phyloP scores from a whole-genome alignment of 306 rosid species.

The Gastrolobium bilobum region DNA sequence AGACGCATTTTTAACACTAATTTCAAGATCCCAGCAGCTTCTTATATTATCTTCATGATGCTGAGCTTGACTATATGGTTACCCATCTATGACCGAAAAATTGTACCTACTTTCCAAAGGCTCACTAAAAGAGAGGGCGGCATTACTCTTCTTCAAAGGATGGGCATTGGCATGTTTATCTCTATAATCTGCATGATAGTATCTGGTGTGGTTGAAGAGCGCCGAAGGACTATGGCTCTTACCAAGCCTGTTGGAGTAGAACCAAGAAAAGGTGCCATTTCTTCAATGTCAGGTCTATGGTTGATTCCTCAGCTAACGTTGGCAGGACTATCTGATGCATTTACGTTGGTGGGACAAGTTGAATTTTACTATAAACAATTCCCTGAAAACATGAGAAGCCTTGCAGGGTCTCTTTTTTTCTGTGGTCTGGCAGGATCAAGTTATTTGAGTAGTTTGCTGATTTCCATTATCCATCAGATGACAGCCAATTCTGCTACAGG shows the following conservation, averaged over 20 bases:
- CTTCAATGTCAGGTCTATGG: constrained; percentile 86
- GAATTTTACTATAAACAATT: constrained; percentile 92
- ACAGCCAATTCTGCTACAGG: constrained; percentile 44
- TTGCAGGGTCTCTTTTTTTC: constrained; percentile 73
- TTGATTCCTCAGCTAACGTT: constrained; percentile 74
- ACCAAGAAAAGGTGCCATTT: constrained; percentile 74
- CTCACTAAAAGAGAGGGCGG: constrained; percentile 75
- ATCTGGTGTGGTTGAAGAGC: constrained; percentile 68
- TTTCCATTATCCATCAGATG: constrained; percentile 44
- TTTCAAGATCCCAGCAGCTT: constrained; percentile 82
- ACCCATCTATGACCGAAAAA: constrained; percentile 72
- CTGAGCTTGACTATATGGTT: constrained; percentile 70
- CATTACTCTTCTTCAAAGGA: constrained; percentile 82
- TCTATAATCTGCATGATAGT: constrained; percentile 57
- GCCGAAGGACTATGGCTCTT: constrained; percentile 61
- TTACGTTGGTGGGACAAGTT: constrained; percentile 65
- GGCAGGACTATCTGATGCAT: constrained; percentile 72
- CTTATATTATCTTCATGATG: constrained; percentile 73
- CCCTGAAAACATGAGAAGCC: constrained; percentile 95
- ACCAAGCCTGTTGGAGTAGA: constrained; percentile 59
- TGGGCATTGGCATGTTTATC: constrained; percentile 78
- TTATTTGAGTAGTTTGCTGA: constrained; percentile 59
- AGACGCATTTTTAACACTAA: constrained; percentile 55
- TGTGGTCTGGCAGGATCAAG: constrained; percentile 60
- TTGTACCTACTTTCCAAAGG: constrained; percentile 69